Evolutionary conservation across 163 green algal genomes (phyloP).

Genomic region (Scenedesmus sp.): DNA sequence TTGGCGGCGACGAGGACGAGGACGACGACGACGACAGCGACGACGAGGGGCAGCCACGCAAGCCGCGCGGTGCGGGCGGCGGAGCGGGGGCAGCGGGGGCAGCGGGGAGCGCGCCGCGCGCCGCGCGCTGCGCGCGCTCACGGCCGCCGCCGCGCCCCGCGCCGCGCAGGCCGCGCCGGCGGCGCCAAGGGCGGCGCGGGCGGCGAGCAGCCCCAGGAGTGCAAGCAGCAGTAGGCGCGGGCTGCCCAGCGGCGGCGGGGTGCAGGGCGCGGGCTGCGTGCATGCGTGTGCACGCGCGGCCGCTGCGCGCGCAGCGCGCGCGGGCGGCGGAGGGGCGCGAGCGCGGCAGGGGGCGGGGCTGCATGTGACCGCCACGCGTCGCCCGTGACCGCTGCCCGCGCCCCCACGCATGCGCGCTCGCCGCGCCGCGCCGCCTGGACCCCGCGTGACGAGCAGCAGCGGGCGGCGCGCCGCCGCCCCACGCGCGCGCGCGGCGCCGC

Average conservation of each 20-base stretch:
- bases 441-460: too few species aligned
- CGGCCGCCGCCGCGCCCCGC: not conserved
- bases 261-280: too few species aligned
- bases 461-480: too few species aligned
- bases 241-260: not conserved
- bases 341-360: too few species aligned
- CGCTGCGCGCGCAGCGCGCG: too few species aligned
- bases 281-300: too few species aligned
- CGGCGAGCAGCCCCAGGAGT: constrained; percentile 46
- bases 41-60: constrained; percentile 15
- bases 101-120: not conserved
- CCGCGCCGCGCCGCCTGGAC: too few species aligned
- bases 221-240: constrained; percentile 44
- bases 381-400: too few species aligned
- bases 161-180: not conserved
- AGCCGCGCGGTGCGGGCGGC: not conserved
- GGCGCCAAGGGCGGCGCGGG: constrained; percentile 13
- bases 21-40: constrained; percentile 22
- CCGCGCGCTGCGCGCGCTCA: not conserved
- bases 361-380: too few species aligned
- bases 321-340: too few species aligned
- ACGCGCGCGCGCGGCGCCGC: too few species aligned
- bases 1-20: constrained; percentile 33
- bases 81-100: not conserved
- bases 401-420: too few species aligned